Conservation (phyloP, 2,329 filamentous ascomycete species). For the Teratosphaeria gauchensis region DNA sequence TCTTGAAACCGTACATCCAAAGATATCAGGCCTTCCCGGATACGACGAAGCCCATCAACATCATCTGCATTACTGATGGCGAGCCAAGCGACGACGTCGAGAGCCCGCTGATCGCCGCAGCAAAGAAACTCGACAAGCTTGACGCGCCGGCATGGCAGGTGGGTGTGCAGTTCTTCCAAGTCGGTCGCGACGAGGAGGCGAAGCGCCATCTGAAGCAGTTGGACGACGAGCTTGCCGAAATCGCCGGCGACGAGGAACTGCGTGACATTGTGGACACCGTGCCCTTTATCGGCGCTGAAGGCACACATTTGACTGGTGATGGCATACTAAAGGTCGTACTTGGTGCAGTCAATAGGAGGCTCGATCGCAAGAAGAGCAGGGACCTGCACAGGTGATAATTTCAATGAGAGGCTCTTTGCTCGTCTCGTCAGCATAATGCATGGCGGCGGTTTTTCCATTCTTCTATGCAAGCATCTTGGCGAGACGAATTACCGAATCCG, state of each 20-base stretch:
- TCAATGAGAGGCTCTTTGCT: neutral
- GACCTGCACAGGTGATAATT: constrained; percentile 17
- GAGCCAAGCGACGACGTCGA: constrained; percentile 71
- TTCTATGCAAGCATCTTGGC: neutral
- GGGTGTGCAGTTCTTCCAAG: constrained; percentile 93
- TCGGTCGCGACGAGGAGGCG: constrained; percentile 63
- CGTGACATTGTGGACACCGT: constrained; percentile 91
- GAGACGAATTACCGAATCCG: neutral
- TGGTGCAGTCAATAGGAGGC: constrained; percentile 60
- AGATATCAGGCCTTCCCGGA: constrained; percentile 41
- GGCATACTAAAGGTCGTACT: constrained; percentile 74
- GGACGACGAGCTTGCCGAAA: constrained; percentile 59
- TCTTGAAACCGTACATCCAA: constrained; percentile 63
- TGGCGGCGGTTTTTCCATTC: neutral
- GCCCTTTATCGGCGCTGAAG: constrained; percentile 52
- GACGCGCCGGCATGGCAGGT: constrained; percentile 71
- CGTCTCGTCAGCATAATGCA: neutral
- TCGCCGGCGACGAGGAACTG: constrained; percentile 45
- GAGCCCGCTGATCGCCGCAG: constrained; percentile 55
- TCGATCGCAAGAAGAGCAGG: constrained; percentile 44
- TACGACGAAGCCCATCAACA: constrained; percentile 66
- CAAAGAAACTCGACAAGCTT: constrained; percentile 58
- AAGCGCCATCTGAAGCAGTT: constrained; percentile 56
- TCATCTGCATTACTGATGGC: constrained; percentile 91
- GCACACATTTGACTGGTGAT: constrained; percentile 52